Conservation (phyloP, 2,329 filamentous ascomycete species). For the Sporothrix mexicana region DNA sequence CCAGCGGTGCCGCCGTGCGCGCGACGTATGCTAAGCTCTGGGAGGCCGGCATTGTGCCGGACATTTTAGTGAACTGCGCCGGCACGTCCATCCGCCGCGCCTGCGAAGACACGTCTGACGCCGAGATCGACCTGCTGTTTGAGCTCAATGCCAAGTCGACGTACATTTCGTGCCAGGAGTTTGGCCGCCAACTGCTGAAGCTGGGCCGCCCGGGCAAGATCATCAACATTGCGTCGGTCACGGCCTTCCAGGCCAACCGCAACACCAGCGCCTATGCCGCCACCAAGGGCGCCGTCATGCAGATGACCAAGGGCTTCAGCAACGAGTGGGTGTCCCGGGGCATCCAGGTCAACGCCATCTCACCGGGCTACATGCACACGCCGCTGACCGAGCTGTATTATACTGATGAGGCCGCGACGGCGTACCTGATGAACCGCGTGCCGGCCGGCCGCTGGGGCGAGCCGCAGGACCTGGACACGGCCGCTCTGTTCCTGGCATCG, state of each 20-base stretch:
- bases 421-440: constrained; percentile 77
- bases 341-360: constrained; percentile 83
- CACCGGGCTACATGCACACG: constrained; percentile 85
- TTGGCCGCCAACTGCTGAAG: constrained; percentile 78
- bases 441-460: constrained; percentile 81
- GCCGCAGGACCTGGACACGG: constrained; percentile 72
- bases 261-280: constrained; percentile 88
- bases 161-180: constrained; percentile 77
- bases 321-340: constrained; percentile 84
- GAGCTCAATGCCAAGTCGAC: constrained; percentile 85
- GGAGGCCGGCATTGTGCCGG: constrained; percentile 19
- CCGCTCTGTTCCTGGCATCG: constrained; percentile 21
- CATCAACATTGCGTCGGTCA: constrained; percentile 81
- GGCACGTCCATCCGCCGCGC: constrained; percentile 82
- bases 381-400: constrained; percentile 90
- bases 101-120: constrained; percentile 73
- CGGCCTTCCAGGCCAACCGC: constrained; percentile 83
- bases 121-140: constrained; percentile 70
- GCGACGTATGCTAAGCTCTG: constrained; percentile 8
- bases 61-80: constrained; percentile 81
- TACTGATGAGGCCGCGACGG: constrained; percentile 69
- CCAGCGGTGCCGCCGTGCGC: neutral
- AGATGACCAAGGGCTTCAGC: constrained; percentile 80
- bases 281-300: constrained; percentile 80
- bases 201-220: constrained; percentile 68